These are phyloP conservation scores for Buxus sempervirens DNA, from an alignment of 164 flowering plant genomes.

Conservation along the genomic window DNA sequence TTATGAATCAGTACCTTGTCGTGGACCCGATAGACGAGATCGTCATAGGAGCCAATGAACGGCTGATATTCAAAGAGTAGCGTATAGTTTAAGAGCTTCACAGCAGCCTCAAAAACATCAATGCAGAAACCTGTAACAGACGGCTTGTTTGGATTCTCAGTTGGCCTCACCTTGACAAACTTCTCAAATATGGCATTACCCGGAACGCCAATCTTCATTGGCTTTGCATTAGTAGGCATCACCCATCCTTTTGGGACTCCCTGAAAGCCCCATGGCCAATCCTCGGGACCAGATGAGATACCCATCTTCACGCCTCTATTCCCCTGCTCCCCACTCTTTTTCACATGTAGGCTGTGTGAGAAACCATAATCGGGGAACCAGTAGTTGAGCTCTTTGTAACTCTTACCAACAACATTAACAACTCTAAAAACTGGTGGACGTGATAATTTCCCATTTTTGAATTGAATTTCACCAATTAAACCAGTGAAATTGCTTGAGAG, in stretches of 20 bases:
- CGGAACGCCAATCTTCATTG: constrained; percentile 46
- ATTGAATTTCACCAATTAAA: constrained; percentile 19
- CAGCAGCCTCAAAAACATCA: no score
- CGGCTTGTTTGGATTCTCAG: no score
- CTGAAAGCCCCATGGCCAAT: constrained; percentile 25
- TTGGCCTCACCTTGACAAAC: constrained; percentile 38
- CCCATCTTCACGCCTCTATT: neutral
- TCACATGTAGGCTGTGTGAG: neutral
- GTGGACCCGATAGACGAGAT: no score
- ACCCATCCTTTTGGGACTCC: constrained; percentile 48
- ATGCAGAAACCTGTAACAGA: no score
- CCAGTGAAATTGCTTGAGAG: constrained; percentile 14
- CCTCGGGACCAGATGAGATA: constrained; percentile 12
- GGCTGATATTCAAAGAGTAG: no score
- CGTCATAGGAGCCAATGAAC: no score
- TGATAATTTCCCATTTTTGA: constrained; percentile 11
- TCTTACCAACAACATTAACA: constrained; percentile 18
- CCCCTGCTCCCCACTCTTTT: neutral
- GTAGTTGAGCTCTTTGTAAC: constrained; percentile 15
- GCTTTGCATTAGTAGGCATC: constrained; percentile 26
- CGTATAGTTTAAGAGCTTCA: no score
- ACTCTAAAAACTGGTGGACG: constrained; percentile 1
- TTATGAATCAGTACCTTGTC: no score
- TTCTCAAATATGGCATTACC: constrained; percentile 30
- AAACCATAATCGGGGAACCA: constrained; percentile 7